Evolutionary conservation across 768 basidiomycete species (phyloP).

Genomic region (Dacryopinax primogenitus): DNA sequence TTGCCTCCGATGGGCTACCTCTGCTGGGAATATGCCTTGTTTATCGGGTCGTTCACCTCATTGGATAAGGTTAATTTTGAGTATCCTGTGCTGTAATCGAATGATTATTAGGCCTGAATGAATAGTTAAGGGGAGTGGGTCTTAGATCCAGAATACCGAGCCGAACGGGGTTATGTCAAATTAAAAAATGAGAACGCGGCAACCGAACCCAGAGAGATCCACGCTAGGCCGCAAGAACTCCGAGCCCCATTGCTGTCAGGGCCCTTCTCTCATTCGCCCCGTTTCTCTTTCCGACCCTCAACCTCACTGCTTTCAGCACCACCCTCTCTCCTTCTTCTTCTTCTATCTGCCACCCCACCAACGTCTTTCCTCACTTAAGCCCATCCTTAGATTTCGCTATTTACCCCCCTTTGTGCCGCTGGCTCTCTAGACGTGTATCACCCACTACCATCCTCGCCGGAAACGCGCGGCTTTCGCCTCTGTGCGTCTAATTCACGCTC

Average conservation of each 20-base stretch:
- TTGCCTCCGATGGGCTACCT: slow-evolving; percentile 7
- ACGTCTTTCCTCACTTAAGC: not conserved
- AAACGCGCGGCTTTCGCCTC: not conserved
- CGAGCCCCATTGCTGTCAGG: not conserved
- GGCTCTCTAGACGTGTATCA: not conserved
- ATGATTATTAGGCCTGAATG: not conserved
- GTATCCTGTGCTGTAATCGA: not conserved
- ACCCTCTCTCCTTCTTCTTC: not conserved
- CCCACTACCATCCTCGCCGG: not conserved
- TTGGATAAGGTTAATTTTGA: not conserved
- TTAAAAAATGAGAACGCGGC: not conserved
- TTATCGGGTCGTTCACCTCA: not conserved
- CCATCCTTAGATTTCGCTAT: not conserved
- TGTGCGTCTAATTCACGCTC: not conserved
- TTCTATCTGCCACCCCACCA: not conserved
- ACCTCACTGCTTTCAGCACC: not conserved
- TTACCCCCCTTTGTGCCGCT: not conserved
- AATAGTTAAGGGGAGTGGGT: not conserved
- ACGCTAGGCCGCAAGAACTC: not conserved
- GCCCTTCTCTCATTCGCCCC: not conserved
- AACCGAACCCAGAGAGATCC: not conserved
- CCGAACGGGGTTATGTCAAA: slow-evolving; percentile 8
- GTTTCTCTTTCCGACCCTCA: slow-evolving; percentile 8
- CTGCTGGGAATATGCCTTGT: slow-evolving; percentile 4
- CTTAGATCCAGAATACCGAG: not conserved